Percentiles rank a stretch among this genome's conserved stretches.
Conservation (phyloP, 768 basidiomycete species). For the Amanita pseudoporphyria region DNA sequence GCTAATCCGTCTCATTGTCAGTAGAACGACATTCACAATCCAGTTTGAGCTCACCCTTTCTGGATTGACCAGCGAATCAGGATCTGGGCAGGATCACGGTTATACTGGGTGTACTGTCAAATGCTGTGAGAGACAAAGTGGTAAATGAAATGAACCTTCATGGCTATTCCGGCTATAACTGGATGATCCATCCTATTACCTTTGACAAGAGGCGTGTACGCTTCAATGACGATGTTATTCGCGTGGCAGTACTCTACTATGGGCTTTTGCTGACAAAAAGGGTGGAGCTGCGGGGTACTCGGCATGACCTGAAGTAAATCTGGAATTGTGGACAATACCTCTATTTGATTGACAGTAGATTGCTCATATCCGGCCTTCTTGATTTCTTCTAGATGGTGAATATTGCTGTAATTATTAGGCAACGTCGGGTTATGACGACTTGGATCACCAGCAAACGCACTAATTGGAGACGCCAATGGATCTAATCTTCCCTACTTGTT, state of each 20-base stretch:
- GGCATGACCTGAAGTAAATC: not conserved
- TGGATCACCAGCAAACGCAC: constrained; percentile 30
- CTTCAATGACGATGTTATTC: constrained; percentile 55
- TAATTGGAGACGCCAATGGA: constrained; percentile 81
- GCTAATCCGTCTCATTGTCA: constrained; percentile 26
- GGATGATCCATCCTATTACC: constrained; percentile 43
- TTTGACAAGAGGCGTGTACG: constrained; percentile 69
- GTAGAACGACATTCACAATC: not conserved
- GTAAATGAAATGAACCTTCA: constrained; percentile 37
- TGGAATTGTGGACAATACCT: constrained; percentile 32
- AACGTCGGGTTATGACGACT: not conserved
- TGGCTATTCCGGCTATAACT: constrained; percentile 41
- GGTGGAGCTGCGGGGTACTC: constrained; percentile 48
- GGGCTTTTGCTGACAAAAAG: constrained; percentile 70
- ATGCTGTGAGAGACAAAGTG: not conserved
- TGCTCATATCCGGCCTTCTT: constrained; percentile 46
- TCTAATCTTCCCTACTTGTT: constrained; percentile 53
- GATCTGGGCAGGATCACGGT: constrained; percentile 64
- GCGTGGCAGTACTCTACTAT: constrained; percentile 68
- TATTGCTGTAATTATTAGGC: constrained; percentile 30
- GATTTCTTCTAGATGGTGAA: constrained; percentile 72
- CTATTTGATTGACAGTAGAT: constrained; percentile 77
- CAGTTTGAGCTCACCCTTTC: constrained; percentile 41
- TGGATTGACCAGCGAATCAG: constrained; percentile 90
- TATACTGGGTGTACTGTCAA: constrained; percentile 27